Evolutionary conservation across 2,329 filamentous ascomycete genomes (phyloP), one percentile per base, ranked within the genome.

Genomic region (Colletotrichum sp.): DNA sequence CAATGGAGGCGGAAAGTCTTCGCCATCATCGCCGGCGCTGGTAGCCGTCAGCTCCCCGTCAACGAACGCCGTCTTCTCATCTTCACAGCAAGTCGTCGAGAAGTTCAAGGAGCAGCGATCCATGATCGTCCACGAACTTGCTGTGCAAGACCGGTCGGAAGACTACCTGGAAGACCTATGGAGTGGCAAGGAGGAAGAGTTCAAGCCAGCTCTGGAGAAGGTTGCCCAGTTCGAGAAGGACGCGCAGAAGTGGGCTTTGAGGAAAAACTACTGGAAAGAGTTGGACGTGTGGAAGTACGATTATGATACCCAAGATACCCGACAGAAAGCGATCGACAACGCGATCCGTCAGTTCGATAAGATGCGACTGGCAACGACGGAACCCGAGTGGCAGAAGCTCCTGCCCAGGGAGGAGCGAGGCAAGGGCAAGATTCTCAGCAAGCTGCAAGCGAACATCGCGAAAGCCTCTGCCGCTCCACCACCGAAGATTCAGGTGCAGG

Each of bases 251-350:
- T 93, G 90, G 87, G 83, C 85, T 39, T 83, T 93, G 78, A 88
- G 89, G 76, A 91, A 90, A 83, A 84, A 86, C 28, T 90, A 88
- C 77, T 93, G 89, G 88, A 92, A 89, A 82, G 92, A 93, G 78
- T 86, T 93, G 16, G 91, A 93, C 78, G 90, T 93, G 26, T 93
- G 90, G 88, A 89, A 87, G 73, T 92, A 92, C 81, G 84, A 89
- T 32, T 93, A 93, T 80, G 85, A 86, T 60, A 86, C 82, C 48
- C 83, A 87, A 21, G 87, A 89, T 36, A 88, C 92, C 76, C 89
- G 92, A 34, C 87, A 95, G 81, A 84, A 88, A 79, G 88, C 90
- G 77, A 89, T 93, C 81, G 87, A 94, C 83, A 89, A 92, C 78
- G 92, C 92, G 16, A 87, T 92, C 73, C 88, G 86, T 75, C 85